Conservation (phyloP, 805 yeast species). For the Cyberlindnera mrakii region DNA sequence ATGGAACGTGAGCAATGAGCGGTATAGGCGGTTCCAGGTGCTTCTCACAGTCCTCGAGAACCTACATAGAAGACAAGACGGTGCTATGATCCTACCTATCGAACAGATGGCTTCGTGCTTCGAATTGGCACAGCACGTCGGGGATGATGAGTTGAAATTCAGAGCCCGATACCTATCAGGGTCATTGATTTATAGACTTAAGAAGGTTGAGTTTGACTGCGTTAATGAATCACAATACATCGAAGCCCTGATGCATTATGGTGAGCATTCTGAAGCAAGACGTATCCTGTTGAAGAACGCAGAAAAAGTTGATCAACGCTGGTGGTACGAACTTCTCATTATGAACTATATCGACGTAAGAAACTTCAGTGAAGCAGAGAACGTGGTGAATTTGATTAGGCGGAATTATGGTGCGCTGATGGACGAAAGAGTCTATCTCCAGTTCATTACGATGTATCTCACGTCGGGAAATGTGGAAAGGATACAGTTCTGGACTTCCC, state of each 20-base stretch:
- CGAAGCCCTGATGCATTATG: slow-evolving; percentile 33
- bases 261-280: slow-evolving; percentile 30
- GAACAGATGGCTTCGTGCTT: slow-evolving; percentile 31
- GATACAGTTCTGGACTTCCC: slow-evolving; percentile 29
- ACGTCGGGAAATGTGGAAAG: slow-evolving; percentile 20
- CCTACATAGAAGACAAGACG: slow-evolving; percentile 3
- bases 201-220: slow-evolving; percentile 42
- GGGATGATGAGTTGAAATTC: slow-evolving; percentile 24
- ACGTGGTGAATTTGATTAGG: slow-evolving; percentile 24
- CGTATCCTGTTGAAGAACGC: slow-evolving; percentile 27
- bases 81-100: slow-evolving; percentile 24
- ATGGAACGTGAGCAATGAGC: slow-evolving; percentile 5
- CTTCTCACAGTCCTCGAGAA: slow-evolving; percentile 11
- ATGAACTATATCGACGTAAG: slow-evolving; percentile 31
- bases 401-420: slow-evolving; percentile 25
- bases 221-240: slow-evolving; percentile 46
- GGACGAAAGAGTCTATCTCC: slow-evolving; percentile 30
- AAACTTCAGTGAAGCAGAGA: slow-evolving; percentile 31
- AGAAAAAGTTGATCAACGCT: slow-evolving; percentile 35
- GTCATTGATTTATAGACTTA: slow-evolving; percentile 34
- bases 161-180: slow-evolving; percentile 36
- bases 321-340: slow-evolving; percentile 50
- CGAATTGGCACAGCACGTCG: slow-evolving; percentile 34
- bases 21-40: slow-evolving; percentile 14
- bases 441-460: slow-evolving; percentile 30